Evolutionary conservation across 2,329 filamentous ascomycete genomes (phyloP).

Genomic region (Hymenoscyphus scutula): DNA sequence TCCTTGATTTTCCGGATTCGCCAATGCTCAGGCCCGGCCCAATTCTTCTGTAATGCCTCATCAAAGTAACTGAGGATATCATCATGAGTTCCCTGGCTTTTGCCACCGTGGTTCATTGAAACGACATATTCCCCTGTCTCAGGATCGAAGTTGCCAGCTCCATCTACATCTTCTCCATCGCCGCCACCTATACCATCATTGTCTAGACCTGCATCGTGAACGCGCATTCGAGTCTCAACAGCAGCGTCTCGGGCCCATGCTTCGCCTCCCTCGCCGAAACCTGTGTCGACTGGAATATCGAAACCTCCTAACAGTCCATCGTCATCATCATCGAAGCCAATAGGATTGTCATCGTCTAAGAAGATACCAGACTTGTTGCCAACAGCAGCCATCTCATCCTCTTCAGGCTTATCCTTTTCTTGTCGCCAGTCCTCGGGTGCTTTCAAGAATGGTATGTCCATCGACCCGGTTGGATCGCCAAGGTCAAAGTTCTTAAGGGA

Average conservation of each 20-base stretch:
- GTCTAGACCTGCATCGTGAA: slow-evolving; percentile 62
- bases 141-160: slow-evolving; percentile 58
- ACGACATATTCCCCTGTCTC: slow-evolving; percentile 73
- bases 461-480: slow-evolving; percentile 76
- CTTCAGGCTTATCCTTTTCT: slow-evolving; percentile 57
- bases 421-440: slow-evolving; percentile 82
- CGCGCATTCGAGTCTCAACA: slow-evolving; percentile 79
- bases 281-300: slow-evolving; percentile 65
- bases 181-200: slow-evolving; percentile 54
- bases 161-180: slow-evolving; percentile 46
- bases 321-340: slow-evolving; percentile 80
- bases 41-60: slow-evolving; percentile 93
- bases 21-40: slow-evolving; percentile 98
- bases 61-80: slow-evolving; percentile 99
- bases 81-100: slow-evolving; percentile 68
- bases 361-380: slow-evolving; percentile 76
- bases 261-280: slow-evolving; percentile 94
- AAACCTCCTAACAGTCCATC: slow-evolving; percentile 67
- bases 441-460: slow-evolving; percentile 90
- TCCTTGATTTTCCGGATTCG: slow-evolving; percentile 91
- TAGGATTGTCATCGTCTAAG: slow-evolving; percentile 81
- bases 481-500: slow-evolving; percentile 93
- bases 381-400: slow-evolving; percentile 40
- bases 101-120: slow-evolving; percentile 71
- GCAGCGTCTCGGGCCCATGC: slow-evolving; percentile 91